A percentile compares a stretch with the other conserved stretches of the same genome.
Conservation (phyloP, 441 rosid genomes). For the Syzygium malaccense region DNA sequence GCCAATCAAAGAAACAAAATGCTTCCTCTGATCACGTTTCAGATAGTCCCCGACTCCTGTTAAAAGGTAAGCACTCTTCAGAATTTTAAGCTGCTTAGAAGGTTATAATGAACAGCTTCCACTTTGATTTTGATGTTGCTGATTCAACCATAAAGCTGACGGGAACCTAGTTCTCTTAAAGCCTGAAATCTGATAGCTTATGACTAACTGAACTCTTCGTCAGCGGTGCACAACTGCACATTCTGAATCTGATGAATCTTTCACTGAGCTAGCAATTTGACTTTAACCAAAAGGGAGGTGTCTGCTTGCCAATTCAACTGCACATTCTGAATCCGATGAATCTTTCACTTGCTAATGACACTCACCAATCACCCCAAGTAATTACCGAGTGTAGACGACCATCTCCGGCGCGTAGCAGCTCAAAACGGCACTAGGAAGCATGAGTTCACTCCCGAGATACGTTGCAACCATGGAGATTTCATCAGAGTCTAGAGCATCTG, state of each 20-base stretch:
- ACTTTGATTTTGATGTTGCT: not conserved
- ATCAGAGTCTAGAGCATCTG: not conserved
- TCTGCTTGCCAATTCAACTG: not conserved
- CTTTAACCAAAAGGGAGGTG: not conserved
- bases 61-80: not conserved
- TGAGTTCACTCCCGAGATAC: not conserved
- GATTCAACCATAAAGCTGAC: not conserved
- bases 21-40: not conserved
- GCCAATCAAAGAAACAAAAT: not conserved
- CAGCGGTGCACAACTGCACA: not conserved
- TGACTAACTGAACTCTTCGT: not conserved
- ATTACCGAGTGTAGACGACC: not conserved
- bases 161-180: not conserved
- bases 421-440: not conserved
- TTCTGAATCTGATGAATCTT: not conserved
- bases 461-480: not conserved
- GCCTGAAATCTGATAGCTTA: not conserved
- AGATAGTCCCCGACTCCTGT: not conserved
- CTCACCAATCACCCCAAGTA: not conserved
- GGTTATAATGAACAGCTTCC: not conserved
- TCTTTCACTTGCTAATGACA: not conserved
- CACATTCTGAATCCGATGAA: too few species aligned
- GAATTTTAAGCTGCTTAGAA: not conserved
- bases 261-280: not conserved
- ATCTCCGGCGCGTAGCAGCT: not conserved